phyloP scores from a whole-genome alignment of 345 rosid genomes.

The Viola odorata region DNA sequence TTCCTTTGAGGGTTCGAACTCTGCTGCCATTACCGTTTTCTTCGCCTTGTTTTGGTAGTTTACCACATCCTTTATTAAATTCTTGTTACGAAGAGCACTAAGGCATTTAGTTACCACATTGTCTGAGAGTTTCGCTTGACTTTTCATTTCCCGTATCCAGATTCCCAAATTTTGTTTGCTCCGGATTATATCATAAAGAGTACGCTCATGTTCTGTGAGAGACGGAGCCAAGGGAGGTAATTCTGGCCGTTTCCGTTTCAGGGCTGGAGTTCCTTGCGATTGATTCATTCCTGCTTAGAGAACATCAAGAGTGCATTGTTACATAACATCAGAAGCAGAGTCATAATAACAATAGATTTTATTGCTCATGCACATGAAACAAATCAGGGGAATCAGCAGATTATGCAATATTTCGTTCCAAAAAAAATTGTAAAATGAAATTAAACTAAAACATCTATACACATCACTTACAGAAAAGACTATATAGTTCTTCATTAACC shows the following conservation, averaged over 20 bases:
- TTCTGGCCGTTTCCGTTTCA: constrained; percentile 54
- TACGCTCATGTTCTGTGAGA: constrained; percentile 47
- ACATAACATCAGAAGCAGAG: not conserved
- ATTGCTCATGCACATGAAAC: not conserved
- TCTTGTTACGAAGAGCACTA: constrained; percentile 36
- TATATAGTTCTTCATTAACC: no score
- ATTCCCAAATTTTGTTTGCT: constrained; percentile 61
- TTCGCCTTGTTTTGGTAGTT: constrained; percentile 50
- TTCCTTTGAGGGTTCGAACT: constrained; percentile 60
- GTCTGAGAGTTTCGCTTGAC: constrained; percentile 33
- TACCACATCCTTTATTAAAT: constrained; percentile 56
- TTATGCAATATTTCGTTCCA: no score
- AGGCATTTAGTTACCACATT: constrained; percentile 32
- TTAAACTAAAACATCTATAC: no score
- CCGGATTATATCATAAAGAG: constrained; percentile 35
- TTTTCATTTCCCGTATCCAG: constrained; percentile 41
- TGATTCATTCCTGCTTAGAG: constrained; percentile 14
- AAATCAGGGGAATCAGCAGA: not conserved
- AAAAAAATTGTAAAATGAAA: no score
- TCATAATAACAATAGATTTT: not conserved
- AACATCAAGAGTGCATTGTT: not conserved
- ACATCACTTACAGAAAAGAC: no score
- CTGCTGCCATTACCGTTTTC: constrained; percentile 52
- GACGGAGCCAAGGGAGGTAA: constrained; percentile 22
- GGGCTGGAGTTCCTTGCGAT: constrained; percentile 2